Evolutionary conservation across 371 early-diverging fungal species (phyloP).

Genomic region (Mortierella polycephala): DNA sequence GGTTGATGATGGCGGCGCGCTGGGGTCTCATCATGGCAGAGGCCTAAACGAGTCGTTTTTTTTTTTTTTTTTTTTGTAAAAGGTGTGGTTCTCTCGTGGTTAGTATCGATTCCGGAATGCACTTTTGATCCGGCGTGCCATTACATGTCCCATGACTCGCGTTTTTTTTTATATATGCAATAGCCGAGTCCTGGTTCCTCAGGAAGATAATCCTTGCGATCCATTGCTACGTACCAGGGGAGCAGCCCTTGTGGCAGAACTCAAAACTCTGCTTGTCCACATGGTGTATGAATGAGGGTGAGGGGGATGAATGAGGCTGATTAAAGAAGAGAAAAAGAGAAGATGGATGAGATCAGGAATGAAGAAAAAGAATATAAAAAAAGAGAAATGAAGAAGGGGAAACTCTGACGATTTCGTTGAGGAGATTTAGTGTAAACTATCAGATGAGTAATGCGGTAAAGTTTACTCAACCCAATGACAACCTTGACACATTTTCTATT

Average conservation of each 20-base stretch:
- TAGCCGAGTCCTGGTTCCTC: too few species aligned
- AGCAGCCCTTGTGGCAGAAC: slow-evolving; percentile 17
- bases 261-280: slow-evolving; percentile 43
- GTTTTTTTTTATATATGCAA: too few species aligned
- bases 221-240: slow-evolving; percentile 37
- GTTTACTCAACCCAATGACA: slow-evolving; percentile 18
- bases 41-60: slow-evolving; percentile 5
- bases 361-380: not conserved
- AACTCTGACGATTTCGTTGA: too few species aligned
- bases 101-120: slow-evolving; percentile 3
- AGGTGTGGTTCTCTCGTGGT: slow-evolving; percentile 7
- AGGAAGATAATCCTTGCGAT: too few species aligned
- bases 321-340: slow-evolving; percentile 2
- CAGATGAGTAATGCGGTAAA: slow-evolving; percentile 18
- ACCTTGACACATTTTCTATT: slow-evolving; percentile 9
- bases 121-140: too few species aligned
- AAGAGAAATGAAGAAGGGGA: slow-evolving; percentile 4
- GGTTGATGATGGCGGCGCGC: slow-evolving; percentile 12
- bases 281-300: slow-evolving; percentile 9
- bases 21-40: slow-evolving; percentile 13
- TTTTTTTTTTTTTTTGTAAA: too few species aligned
- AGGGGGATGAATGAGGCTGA: slow-evolving; percentile 4
- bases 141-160: too few species aligned
- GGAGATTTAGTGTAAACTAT: too few species aligned
- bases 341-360: not conserved